These are phyloP conservation scores for Neurospora cerealis DNA, from an alignment of 495 filamentous ascomycete species.

Conservation along the genomic window DNA sequence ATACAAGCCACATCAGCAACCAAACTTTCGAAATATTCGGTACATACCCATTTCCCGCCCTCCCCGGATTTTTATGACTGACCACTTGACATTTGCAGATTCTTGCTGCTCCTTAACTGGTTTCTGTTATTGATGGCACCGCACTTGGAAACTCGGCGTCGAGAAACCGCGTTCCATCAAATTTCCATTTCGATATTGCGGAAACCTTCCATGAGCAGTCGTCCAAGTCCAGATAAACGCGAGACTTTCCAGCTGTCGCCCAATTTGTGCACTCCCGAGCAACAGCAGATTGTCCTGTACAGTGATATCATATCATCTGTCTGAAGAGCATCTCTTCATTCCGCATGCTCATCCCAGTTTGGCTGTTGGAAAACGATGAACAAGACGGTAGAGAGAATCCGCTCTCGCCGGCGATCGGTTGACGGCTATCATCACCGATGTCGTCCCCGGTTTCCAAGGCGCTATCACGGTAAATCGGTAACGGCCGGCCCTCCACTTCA, in stretches of 20 bases:
- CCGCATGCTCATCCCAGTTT: not conserved
- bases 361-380: not conserved
- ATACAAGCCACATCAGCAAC: not conserved
- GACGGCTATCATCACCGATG: not conserved
- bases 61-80: not conserved
- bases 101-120: not conserved
- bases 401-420: not conserved
- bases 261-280: not conserved
- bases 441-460: not conserved
- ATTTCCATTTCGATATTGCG: not conserved
- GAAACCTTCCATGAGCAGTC: not conserved
- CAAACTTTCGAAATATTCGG: not conserved
- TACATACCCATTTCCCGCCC: not conserved
- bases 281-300: not conserved
- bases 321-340: not conserved
- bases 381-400: not conserved
- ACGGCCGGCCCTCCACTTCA: not conserved
- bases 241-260: not conserved
- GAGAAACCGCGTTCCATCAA: not conserved
- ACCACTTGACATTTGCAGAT: not conserved
- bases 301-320: not conserved
- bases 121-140: not conserved
- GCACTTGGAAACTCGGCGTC: not conserved
- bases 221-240: not conserved
- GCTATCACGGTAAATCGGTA: not conserved